phyloP scores from a whole-genome alignment of 495 filamentous ascomycete species.

The Penicillium verhagenii region DNA sequence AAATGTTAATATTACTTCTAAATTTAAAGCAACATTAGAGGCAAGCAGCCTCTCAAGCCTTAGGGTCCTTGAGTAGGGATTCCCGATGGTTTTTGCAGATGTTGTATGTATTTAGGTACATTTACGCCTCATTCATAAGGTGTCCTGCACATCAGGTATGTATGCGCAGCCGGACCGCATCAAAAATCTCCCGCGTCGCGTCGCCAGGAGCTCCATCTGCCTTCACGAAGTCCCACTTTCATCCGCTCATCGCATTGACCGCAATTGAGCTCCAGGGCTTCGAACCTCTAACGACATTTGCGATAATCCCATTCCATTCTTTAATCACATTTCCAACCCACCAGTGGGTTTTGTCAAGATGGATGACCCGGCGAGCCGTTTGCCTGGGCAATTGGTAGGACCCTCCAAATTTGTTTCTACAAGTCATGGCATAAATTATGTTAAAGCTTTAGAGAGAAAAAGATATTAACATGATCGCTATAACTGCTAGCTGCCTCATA shows the following conservation, averaged over 20 bases:
- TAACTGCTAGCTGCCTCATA: slow-evolving; percentile 72
- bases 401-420: slow-evolving; percentile 4
- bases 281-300: background rate
- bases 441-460: background rate
- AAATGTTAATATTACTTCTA: too few species aligned
- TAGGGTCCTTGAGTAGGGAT: too few species aligned
- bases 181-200: slow-evolving; percentile 45
- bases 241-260: slow-evolving; percentile 7
- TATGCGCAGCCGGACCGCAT: slow-evolving; percentile 19
- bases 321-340: slow-evolving; percentile 5
- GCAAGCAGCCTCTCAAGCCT: too few species aligned
- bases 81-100: too few species aligned
- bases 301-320: slow-evolving; percentile 12
- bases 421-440: background rate
- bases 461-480: slow-evolving; percentile 20
- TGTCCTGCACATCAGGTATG: slow-evolving; percentile 21
- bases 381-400: slow-evolving; percentile 61
- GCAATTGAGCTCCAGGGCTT: slow-evolving; percentile 9
- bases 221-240: slow-evolving; percentile 11
- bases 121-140: slow-evolving; percentile 27
- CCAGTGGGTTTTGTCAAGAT: slow-evolving; percentile 39
- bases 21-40: too few species aligned
- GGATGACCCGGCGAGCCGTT: slow-evolving; percentile 64
- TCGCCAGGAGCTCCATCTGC: slow-evolving; percentile 26
- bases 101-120: background rate